Conservation (phyloP, 371 early-diverging fungal genomes). For the Mucor racemosus region DNA sequence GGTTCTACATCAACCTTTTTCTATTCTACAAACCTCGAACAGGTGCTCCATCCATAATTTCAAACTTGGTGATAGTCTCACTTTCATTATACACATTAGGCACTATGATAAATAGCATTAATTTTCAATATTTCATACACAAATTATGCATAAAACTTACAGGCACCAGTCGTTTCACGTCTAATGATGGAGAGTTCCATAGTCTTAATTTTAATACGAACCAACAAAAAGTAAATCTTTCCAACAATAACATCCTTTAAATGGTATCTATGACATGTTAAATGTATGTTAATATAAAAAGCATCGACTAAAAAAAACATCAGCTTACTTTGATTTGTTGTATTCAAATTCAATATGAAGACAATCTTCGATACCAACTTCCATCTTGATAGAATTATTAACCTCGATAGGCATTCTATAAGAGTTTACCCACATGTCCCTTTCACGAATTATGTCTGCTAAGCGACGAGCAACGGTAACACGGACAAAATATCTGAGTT, state of each 20-base stretch:
- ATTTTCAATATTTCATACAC: background rate
- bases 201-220: slow-evolving; percentile 98
- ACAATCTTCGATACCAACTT: slow-evolving; percentile 95
- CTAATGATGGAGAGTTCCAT: slow-evolving; percentile 98
- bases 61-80: slow-evolving; percentile 97
- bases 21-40: slow-evolving; percentile 70
- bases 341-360: slow-evolving; percentile 95
- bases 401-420: slow-evolving; percentile 86
- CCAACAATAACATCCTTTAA: slow-evolving; percentile 98
- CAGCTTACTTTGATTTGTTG: slow-evolving; percentile 84
- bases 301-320: background rate
- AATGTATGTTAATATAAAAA: background rate
- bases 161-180: slow-evolving; percentile 94
- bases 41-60: slow-evolving; percentile 99
- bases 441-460: slow-evolving; percentile 72
- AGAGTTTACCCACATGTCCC: slow-evolving; percentile 91
- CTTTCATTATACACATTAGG: slow-evolving; percentile 97
- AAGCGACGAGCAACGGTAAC: slow-evolving; percentile 83
- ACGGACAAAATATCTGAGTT: slow-evolving; percentile 79
- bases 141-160: slow-evolving; percentile 28
- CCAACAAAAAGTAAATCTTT: slow-evolving; percentile 96
- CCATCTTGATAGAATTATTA: slow-evolving; percentile 93
- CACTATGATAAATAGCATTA: slow-evolving; percentile 39
- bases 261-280: slow-evolving; percentile 67
- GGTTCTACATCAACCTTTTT: background rate